Conservation (phyloP, 169 alveolate species). For the Cryptosporidium sp. region DNA sequence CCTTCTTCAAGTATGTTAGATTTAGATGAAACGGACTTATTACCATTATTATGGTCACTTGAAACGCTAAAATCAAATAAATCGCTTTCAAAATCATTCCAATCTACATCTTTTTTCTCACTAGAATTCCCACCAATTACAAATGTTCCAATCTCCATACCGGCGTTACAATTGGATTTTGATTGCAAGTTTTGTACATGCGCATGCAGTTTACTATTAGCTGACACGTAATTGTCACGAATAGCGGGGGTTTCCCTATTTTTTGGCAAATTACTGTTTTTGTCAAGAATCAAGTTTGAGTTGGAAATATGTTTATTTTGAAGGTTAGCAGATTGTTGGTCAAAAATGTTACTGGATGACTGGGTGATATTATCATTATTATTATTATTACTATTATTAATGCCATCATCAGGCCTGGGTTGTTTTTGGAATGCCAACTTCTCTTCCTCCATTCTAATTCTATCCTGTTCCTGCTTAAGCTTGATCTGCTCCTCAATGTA, state of each 20-base stretch:
- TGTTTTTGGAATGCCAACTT: conserved; percentile 3
- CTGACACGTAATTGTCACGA: neutral
- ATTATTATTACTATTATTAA: neutral
- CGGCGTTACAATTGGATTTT: neutral
- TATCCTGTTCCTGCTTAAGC: conserved; percentile 16
- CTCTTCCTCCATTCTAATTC: conserved; percentile 1
- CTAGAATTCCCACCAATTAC: neutral
- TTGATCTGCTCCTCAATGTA: conserved; percentile 20
- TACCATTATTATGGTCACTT: neutral
- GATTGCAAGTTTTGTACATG: neutral
- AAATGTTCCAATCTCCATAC: neutral
- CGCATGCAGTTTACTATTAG: neutral
- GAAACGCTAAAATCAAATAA: conserved; percentile 38
- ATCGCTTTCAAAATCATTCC: conserved; percentile 60
- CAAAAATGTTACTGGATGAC: neutral
- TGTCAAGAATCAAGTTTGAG: neutral
- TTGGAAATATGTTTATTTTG: neutral
- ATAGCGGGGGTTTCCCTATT: neutral
- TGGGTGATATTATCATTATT: neutral
- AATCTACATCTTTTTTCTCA: conserved; percentile 3
- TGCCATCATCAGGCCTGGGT: neutral
- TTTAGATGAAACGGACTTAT: neutral
- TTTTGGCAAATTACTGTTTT: neutral
- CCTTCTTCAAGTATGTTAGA: neutral
- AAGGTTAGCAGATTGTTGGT: conserved; percentile 4